phyloP scores from a whole-genome alignment of 208 protist genomes.

The Naegleria lovaniensis region DNA sequence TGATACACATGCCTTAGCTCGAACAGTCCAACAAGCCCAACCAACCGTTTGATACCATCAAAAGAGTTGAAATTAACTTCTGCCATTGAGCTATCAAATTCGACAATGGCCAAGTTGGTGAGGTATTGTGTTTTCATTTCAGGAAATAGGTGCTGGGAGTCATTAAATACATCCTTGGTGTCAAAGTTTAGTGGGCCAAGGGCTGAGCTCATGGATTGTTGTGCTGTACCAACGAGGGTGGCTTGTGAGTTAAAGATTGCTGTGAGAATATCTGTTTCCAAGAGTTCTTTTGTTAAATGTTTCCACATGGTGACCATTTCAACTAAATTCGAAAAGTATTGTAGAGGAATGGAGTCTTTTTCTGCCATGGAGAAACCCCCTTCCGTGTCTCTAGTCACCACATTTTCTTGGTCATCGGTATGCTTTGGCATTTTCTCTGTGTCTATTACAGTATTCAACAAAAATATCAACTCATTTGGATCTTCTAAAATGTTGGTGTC shows the following conservation, averaged over 20 bases:
- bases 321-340: constrained; percentile 35
- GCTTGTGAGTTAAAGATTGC: constrained; percentile 38
- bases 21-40: constrained; percentile 1
- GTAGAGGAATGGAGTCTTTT: neutral
- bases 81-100: constrained; percentile 41
- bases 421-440: constrained; percentile 7
- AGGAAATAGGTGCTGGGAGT: neutral
- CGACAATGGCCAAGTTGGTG: constrained; percentile 42
- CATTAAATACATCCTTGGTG: constrained; percentile 2
- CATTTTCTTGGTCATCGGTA: neutral
- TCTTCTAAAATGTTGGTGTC: constrained; percentile 38
- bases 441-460: neutral
- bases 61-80: constrained; percentile 43
- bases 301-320: constrained; percentile 36
- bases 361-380: neutral
- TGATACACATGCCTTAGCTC: constrained; percentile 33
- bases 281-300: constrained; percentile 35
- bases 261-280: constrained; percentile 44
- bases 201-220: constrained; percentile 17
- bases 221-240: constrained; percentile 24
- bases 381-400: neutral
- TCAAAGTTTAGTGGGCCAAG: constrained; percentile 43
- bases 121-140: constrained; percentile 42
- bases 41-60: constrained; percentile 29
- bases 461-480: constrained; percentile 28